Evolutionary conservation across 2,329 filamentous ascomycete genomes (phyloP), one percentile per base, ranked within the genome.

Genomic region (Trichoderma arundinaceum): DNA sequence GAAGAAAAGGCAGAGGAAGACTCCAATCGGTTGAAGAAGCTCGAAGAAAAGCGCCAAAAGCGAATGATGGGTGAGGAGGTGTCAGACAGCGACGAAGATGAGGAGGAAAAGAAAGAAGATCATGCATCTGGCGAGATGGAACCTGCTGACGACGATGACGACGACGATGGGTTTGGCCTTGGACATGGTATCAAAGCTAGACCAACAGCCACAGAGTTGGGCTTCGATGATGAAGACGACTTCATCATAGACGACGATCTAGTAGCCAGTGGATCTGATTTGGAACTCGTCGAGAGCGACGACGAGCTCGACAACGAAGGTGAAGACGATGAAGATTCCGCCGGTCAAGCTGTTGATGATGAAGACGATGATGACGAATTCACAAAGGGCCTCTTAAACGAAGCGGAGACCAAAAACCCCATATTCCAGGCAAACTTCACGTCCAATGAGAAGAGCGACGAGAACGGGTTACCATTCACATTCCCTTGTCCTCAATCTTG

Each of bases 191-290:
- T 89, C 69, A 85, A 81, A 71, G 79, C 81, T 61, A 81, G 83
- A 28, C 83, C 82, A 38, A 87, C 86, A 7, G 84, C 84, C 3
- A 82, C 84, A 10, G 84, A 90, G 66, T 77, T 93, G 17, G 91
- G 88, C 6, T 89, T 96, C 39, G 93, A 97, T 69, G 94, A 97
- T 71, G 94, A 98, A 74, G 94, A 98, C 72, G 92, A 97, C 71
- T 98, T 98, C 72, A 76, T 94, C 32, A 88, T 97, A 68, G 94
- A 98, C 66, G 92, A 95, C 68, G 90, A 96, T 73, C 83, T 98
- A 15, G 85, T 97, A 39, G 93, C 93, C 12, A 94, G 89, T 70
- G 91, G 88, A 43, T 94, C 92, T 6, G 88, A 90, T 44, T 73
- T 88, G n/a, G 86, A 90, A 33, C 79, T 82, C 7, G 84, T 82